Evolutionary conservation across 495 filamentous ascomycete species (phyloP).

Genomic region (Acidomyces sp.): DNA sequence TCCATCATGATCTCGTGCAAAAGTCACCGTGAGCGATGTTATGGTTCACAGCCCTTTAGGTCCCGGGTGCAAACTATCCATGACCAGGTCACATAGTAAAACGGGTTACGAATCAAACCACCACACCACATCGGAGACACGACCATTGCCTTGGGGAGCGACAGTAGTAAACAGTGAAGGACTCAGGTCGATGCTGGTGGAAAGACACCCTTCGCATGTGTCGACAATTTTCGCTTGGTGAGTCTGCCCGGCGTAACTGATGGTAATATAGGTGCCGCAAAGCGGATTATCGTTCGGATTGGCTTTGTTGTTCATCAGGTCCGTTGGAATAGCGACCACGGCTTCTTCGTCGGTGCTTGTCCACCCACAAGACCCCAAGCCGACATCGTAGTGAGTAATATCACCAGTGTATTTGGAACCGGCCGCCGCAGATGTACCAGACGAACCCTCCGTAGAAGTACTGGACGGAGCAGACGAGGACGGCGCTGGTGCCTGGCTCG

Average conservation of each 20-base stretch:
- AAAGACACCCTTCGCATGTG: conserved; percentile 22
- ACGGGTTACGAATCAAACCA: conserved; percentile 16
- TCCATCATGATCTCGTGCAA: no score
- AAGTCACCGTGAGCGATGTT: no score
- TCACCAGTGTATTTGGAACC: conserved; percentile 23
- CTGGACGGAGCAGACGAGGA: conserved; percentile 13
- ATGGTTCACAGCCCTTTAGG: no score
- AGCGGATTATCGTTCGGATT: conserved; percentile 33
- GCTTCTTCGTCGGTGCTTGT: conserved; percentile 14
- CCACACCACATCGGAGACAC: conserved; percentile 19
- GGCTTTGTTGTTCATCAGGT: conserved; percentile 19
- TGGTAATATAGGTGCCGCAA: conserved; percentile 29
- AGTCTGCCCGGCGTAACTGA: conserved; percentile 16
- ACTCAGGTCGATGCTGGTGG: conserved; percentile 21
- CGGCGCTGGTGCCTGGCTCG: neutral
- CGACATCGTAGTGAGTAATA: conserved; percentile 32
- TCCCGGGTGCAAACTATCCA: no score
- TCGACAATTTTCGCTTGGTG: conserved; percentile 24
- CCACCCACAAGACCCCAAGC: conserved; percentile 34
- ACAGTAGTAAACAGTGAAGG: conserved; percentile 13
- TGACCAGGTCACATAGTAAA: no score
- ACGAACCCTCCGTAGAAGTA: conserved; percentile 10
- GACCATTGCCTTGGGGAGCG: conserved; percentile 14
- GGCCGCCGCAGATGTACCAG: conserved; percentile 1
- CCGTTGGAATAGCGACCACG: conserved; percentile 30